phyloP scores from a whole-genome alignment of 768 basidiomycete species.

The Tylopilus plumbeoviolaceoides region DNA sequence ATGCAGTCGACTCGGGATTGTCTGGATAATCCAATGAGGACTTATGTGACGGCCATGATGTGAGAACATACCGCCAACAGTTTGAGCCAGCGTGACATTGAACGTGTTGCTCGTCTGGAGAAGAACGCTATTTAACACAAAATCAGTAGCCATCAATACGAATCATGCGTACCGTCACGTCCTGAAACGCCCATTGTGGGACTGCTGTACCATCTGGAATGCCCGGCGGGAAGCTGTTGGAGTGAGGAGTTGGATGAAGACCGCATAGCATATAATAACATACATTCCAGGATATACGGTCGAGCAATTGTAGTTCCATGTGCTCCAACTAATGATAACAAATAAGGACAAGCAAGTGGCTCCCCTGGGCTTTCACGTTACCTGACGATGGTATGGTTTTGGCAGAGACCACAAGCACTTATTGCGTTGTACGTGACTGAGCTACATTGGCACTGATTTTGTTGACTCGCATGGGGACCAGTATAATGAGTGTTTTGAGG shows the following conservation, averaged over 20 bases:
- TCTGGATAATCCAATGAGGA: constrained; percentile 23
- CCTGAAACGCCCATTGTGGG: constrained; percentile 61
- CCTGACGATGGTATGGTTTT: constrained; percentile 39
- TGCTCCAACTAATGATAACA: constrained; percentile 40
- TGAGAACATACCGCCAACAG: constrained; percentile 21
- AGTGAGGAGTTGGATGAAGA: background rate
- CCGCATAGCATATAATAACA: background rate
- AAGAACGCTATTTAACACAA: constrained; percentile 1
- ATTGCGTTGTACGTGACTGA: constrained; percentile 53
- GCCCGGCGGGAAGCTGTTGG: constrained; percentile 40
- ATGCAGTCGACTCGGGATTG: constrained; percentile 41
- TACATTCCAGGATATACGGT: constrained; percentile 30
- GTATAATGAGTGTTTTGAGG: constrained; percentile 29
- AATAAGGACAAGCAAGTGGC: background rate
- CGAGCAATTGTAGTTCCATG: constrained; percentile 48
- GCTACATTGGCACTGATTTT: constrained; percentile 47
- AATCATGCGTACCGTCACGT: constrained; percentile 40
- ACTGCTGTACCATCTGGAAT: constrained; percentile 48
- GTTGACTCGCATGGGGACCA: constrained; percentile 30
- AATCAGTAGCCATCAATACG: background rate
- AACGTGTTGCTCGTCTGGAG: constrained; percentile 36
- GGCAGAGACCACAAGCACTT: constrained; percentile 57
- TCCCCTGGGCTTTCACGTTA: constrained; percentile 13
- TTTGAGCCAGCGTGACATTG: constrained; percentile 37
- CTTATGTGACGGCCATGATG: background rate